phyloP scores from a whole-genome alignment of 495 filamentous ascomycete species.

The Cenococcum geophilum region DNA sequence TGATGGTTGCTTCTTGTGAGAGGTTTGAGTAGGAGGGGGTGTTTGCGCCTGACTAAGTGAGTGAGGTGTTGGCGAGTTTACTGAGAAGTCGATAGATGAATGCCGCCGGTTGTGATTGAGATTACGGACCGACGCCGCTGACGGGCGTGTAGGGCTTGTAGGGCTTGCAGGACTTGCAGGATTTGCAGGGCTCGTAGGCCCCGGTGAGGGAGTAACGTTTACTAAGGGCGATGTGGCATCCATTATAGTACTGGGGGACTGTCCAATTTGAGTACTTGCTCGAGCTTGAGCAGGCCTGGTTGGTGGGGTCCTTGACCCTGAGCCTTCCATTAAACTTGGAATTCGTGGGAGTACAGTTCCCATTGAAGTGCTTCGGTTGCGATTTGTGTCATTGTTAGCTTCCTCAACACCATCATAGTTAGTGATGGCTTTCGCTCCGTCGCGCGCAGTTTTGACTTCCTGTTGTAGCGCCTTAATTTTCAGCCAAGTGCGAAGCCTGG shows the following conservation, averaged over 20 bases:
- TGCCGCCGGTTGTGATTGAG: constrained; percentile 81
- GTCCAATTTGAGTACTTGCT: constrained; percentile 23
- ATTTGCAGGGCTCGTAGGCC: constrained; percentile 26
- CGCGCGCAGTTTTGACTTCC: constrained; percentile 53
- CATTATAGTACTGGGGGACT: constrained; percentile 32
- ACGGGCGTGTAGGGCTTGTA: constrained; percentile 41
- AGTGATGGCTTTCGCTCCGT: constrained; percentile 36
- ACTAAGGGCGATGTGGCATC: constrained; percentile 39
- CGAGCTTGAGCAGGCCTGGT: constrained; percentile 17
- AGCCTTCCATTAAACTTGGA: constrained; percentile 48
- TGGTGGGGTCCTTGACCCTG: constrained; percentile 23
- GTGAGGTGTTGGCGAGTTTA: constrained; percentile 21
- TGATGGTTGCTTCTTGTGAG: constrained; percentile 76
- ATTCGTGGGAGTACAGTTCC: constrained; percentile 56
- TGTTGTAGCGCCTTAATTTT: constrained; percentile 85
- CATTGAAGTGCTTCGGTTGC: constrained; percentile 40
- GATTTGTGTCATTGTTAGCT: constrained; percentile 16
- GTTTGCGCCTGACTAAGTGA: constrained; percentile 12
- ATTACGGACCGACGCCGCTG: constrained; percentile 78
- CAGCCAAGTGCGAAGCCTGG: constrained; percentile 88
- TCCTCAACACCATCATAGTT: constrained; percentile 37
- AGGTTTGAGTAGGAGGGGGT: constrained; percentile 27
- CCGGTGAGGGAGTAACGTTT: constrained; percentile 43
- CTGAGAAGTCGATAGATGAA: constrained; percentile 69
- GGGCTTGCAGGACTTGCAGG: background rate